Evolutionary conservation across 148 eudicot genomes (phyloP), one percentile per base, ranked within the genome.

Genomic region (Vaccinium vitisidaea): DNA sequence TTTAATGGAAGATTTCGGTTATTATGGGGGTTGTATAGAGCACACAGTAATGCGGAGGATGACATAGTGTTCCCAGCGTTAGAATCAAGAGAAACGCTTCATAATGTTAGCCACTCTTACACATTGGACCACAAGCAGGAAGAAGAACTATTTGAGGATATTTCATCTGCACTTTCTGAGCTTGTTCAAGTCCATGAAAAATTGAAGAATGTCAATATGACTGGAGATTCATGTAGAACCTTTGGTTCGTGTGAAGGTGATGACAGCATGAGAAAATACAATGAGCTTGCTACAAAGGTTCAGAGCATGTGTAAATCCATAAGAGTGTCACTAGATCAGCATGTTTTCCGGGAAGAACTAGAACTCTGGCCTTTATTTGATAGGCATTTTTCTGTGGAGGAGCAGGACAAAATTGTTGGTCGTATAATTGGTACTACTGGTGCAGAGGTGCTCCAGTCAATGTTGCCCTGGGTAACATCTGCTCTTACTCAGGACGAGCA

Each of bases 401-500:
- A 93, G 83, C 99, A 97, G 90, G 98, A 97, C 86, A 97, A 90
- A 88, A 91, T 97, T 83, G 96, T 97, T 43, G 99, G 99, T 81
- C 93, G 93, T 80, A 97, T 97, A 84, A 97, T 97, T 90, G 99
- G 99, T 88, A 97, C 98, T 14, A 97, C 99, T 55, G 99, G 99
- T 79, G 99, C 99, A 21, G 98, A 97, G 87, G 99, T 97, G 85
- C 94, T 97, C 54, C 99, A 97, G 61, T 94, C 99, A 76, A 97
- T 97, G 99, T 90, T 97, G 84, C 99, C 99, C 75, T 97, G 99
- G 99, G 99, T 97, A 75, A 97, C 98, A 77, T 92, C 97, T 88
- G 99, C 95, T 46, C 98, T 97, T 85, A 97, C 96, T 61, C 98
- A 89, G 90, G 99, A 95, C 84, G 99, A 97, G 88, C 98, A 97